These are phyloP conservation scores for Hermanozyma aechmeae DNA, from an alignment of 805 yeast genomes.

Conservation along the genomic window DNA sequence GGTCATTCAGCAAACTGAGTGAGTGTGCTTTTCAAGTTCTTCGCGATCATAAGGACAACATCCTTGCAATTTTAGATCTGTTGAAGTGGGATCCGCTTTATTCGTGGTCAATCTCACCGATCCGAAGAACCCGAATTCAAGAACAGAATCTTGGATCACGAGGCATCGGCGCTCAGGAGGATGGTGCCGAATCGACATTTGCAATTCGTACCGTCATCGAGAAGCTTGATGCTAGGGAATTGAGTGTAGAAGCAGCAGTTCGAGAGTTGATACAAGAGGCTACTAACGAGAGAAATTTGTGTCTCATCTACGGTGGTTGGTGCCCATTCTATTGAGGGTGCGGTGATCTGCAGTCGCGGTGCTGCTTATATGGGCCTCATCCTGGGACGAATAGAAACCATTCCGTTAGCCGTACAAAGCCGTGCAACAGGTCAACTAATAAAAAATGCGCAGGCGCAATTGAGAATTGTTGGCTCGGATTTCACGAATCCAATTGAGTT, in stretches of 20 bases:
- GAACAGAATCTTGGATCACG: conserved; percentile 20
- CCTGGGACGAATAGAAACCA: conserved; percentile 2
- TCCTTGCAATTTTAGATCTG: conserved; percentile 76
- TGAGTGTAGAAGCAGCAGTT: conserved; percentile 79
- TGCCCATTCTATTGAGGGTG: conserved; percentile 52
- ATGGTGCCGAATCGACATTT: conserved; percentile 65
- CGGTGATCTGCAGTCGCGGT: not conserved
- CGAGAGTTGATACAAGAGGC: conserved; percentile 77
- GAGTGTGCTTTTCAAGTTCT: conserved; percentile 66
- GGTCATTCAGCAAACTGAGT: conserved; percentile 63
- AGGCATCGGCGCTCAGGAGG: conserved; percentile 13
- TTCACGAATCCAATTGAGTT: not conserved
- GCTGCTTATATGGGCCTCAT: not conserved
- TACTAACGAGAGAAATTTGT: conserved; percentile 53
- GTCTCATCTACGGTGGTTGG: conserved; percentile 79
- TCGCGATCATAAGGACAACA: conserved; percentile 55
- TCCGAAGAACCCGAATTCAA: conserved; percentile 48
- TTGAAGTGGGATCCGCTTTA: conserved; percentile 88
- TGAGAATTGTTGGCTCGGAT: not conserved
- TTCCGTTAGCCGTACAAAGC: conserved; percentile 4
- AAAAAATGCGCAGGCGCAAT: not conserved
- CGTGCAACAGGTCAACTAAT: conserved; percentile 6
- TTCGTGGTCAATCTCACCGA: conserved; percentile 81
- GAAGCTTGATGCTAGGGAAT: conserved; percentile 55
- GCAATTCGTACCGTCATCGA: conserved; percentile 67